A percentile compares a stretch with the other conserved stretches of the same genome.
These are phyloP conservation scores for Fusarium zealandicum DNA, from an alignment of 2,329 filamentous ascomycete genomes.

Conservation along the genomic window DNA sequence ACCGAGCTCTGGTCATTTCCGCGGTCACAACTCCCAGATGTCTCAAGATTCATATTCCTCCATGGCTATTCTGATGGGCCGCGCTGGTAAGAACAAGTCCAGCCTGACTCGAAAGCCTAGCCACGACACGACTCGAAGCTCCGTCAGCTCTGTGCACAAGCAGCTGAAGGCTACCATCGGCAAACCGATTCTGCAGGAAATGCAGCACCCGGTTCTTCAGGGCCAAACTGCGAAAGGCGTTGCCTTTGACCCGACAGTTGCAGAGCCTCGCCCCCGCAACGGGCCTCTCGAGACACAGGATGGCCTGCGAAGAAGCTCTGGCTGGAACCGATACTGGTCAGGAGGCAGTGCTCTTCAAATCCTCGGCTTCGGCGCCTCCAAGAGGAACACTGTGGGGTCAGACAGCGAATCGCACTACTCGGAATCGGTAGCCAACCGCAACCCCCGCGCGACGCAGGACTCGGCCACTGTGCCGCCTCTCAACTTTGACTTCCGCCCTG, in stretches of 20 bases:
- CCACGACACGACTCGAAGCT: constrained; percentile 59
- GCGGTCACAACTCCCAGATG: constrained; percentile 59
- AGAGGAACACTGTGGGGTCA: constrained; percentile 60
- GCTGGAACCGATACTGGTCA: constrained; percentile 81
- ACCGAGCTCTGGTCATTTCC: constrained; percentile 49
- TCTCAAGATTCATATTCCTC: constrained; percentile 68
- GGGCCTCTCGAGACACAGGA: constrained; percentile 49
- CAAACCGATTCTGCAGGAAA: constrained; percentile 63
- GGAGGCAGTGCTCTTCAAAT: constrained; percentile 74
- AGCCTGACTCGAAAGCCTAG: constrained; percentile 62
- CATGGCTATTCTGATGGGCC: constrained; percentile 71
- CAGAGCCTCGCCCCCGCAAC: constrained; percentile 48
- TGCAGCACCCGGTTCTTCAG: constrained; percentile 44
- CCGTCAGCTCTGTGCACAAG: constrained; percentile 64
- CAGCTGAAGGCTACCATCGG: constrained; percentile 69
- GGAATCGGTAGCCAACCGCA: constrained; percentile 34
- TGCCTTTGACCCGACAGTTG: constrained; percentile 47
- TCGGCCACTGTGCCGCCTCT: constrained; percentile 76
- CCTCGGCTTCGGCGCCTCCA: constrained; percentile 62
- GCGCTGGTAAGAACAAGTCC: constrained; percentile 56
- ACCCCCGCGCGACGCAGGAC: constrained; percentile 63
- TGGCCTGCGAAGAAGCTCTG: constrained; percentile 67
- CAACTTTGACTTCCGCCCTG: constrained; percentile 67
- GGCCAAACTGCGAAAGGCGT: constrained; percentile 53
- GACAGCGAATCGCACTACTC: constrained; percentile 66